Evolutionary conservation across 306 rosid species (phyloP).

Genomic region (Pterocarpus macrocarpus): DNA sequence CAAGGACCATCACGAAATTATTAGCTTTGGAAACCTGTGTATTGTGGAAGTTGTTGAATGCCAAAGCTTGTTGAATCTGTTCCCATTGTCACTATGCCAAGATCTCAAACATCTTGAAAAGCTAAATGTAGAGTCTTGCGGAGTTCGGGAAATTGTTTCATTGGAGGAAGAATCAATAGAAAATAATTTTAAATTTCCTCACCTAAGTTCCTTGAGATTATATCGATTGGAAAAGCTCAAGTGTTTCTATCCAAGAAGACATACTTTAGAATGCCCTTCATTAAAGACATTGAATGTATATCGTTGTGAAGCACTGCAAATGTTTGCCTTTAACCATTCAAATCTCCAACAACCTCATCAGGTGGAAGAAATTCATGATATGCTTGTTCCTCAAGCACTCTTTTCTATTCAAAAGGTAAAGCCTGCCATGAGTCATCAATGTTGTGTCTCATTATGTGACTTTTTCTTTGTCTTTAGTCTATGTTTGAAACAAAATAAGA

Average conservation of each 20-base stretch:
- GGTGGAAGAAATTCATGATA: background rate
- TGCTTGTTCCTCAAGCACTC: background rate
- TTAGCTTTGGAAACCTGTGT: constrained; percentile 17
- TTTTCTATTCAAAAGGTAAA: constrained; percentile 22
- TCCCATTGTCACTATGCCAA: background rate
- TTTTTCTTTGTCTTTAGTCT: background rate
- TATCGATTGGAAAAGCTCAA: background rate
- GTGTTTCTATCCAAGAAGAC: background rate
- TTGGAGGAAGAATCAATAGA: background rate
- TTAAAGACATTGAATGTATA: background rate
- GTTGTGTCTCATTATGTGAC: background rate
- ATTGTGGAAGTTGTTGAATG: background rate
- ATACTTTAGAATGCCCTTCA: constrained; percentile 18
- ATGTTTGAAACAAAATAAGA: background rate
- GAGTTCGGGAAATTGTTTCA: background rate
- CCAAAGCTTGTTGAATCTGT: background rate
- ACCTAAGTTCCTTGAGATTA: background rate
- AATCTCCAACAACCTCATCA: background rate
- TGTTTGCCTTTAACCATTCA: constrained; percentile 3
- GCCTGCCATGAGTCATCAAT: background rate
- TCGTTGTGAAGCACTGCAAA: constrained; percentile 13
- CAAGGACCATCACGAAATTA: background rate
- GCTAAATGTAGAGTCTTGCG: background rate
- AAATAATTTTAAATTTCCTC: background rate
- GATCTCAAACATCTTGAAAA: constrained; percentile 4